These are phyloP conservation scores for Glarea lozoyensis DNA, from an alignment of 495 filamentous ascomycete species.

Conservation along the genomic window DNA sequence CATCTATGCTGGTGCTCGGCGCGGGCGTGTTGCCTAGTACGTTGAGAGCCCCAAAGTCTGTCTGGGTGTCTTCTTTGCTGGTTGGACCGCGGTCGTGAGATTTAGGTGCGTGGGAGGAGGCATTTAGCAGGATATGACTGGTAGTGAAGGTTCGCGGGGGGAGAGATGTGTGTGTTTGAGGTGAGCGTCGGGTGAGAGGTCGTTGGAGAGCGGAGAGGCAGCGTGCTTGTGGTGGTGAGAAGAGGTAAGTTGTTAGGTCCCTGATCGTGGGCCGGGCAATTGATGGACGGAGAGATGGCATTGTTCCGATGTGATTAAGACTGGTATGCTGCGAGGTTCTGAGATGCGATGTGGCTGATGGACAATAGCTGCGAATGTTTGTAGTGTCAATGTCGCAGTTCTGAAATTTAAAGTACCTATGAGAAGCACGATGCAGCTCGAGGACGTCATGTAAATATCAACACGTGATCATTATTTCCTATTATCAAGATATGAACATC, in stretches of 20 bases:
- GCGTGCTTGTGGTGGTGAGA: slow-evolving; percentile 8
- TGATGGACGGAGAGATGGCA: slow-evolving; percentile 7
- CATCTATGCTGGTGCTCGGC: slow-evolving; percentile 76
- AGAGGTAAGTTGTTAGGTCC: slow-evolving; percentile 11
- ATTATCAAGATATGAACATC: too few species aligned
- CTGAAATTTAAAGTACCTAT: too few species aligned
- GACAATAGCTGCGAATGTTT: too few species aligned
- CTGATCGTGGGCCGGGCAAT: slow-evolving; percentile 10
- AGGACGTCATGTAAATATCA: too few species aligned
- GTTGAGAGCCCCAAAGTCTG: slow-evolving; percentile 68
- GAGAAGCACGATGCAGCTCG: too few species aligned
- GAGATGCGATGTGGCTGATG: too few species aligned
- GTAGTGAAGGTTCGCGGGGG: neutral
- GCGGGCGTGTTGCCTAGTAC: slow-evolving; percentile 67
- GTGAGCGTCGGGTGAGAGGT: neutral
- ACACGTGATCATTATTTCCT: too few species aligned
- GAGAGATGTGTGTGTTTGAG: neutral
- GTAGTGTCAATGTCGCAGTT: too few species aligned
- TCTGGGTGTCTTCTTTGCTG: slow-evolving; percentile 28
- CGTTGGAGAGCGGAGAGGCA: slow-evolving; percentile 2
- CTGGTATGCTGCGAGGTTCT: neutral
- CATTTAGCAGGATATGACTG: neutral
- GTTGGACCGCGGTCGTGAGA: slow-evolving; percentile 16
- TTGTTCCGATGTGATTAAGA: neutral
- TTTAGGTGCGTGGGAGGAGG: slow-evolving; percentile 10